These are phyloP conservation scores for Panaeolus cyanescens DNA, from an alignment of 768 basidiomycete species.

Conservation along the genomic window DNA sequence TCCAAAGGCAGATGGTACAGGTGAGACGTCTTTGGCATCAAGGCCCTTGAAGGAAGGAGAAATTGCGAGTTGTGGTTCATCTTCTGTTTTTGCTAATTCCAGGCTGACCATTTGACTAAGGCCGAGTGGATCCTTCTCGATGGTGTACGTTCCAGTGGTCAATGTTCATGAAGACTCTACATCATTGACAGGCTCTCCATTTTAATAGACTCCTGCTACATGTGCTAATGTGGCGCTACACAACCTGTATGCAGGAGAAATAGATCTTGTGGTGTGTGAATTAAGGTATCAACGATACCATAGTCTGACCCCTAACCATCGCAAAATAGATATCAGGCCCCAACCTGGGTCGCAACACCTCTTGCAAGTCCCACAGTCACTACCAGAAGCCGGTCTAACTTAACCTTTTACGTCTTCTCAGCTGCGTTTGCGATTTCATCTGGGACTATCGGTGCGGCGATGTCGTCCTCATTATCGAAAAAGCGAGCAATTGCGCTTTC, in stretches of 20 bases:
- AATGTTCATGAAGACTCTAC: background rate
- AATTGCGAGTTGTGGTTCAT: conserved; percentile 39
- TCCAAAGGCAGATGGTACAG: conserved; percentile 66
- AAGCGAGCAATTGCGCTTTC: conserved; percentile 84
- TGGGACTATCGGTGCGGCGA: conserved; percentile 90
- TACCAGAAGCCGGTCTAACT: background rate
- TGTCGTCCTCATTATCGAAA: conserved; percentile 74
- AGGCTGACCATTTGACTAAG: conserved; percentile 20
- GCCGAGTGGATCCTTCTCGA: conserved; percentile 92
- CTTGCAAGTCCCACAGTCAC: conserved; percentile 45
- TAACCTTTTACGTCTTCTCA: conserved; percentile 23
- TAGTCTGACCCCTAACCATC: background rate
- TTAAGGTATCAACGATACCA: background rate
- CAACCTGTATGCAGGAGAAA: conserved; percentile 81
- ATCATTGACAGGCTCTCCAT: background rate
- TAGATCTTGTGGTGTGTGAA: conserved; percentile 80
- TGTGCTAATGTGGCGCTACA: conserved; percentile 90
- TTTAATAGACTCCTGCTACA: conserved; percentile 78
- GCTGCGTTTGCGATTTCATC: conserved; percentile 90
- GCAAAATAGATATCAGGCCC: conserved; percentile 74
- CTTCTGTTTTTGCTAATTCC: background rate
- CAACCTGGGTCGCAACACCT: conserved; percentile 84
- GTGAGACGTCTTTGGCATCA: conserved; percentile 63
- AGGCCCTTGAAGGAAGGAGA: conserved; percentile 77
- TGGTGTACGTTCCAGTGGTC: conserved; percentile 50